Percentiles rank a stretch among this genome's conserved stretches.
These are phyloP conservation scores for Puya raimondii DNA, from an alignment of 176 grass and related monocot species.

Conservation along the genomic window DNA sequence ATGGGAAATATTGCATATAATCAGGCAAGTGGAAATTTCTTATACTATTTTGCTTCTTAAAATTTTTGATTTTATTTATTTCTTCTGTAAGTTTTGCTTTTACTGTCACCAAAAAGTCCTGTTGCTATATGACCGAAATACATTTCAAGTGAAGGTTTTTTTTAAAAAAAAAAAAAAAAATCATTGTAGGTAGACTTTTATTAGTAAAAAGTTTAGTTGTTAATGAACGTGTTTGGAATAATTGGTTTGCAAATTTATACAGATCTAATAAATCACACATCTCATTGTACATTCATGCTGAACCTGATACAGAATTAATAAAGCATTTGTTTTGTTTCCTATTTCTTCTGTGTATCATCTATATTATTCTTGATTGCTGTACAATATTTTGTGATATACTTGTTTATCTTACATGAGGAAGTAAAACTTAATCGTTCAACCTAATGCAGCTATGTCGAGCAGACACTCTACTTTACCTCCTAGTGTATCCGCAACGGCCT, in stretches of 20 bases:
- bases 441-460: constrained; percentile 62
- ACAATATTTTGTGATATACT: background rate
- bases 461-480: constrained; percentile 77
- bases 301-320: background rate
- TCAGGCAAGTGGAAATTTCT: constrained; percentile 44
- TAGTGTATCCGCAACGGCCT: constrained; percentile 86
- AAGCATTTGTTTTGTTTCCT: background rate
- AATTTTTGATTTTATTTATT: constrained; percentile 1
- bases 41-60: constrained; percentile 11
- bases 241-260: background rate
- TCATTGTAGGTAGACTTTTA: too few relatives aligned
- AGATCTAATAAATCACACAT: background rate
- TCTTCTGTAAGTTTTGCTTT: constrained; percentile 5
- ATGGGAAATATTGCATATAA: constrained; percentile 99
- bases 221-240: too few relatives aligned
- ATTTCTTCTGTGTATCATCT: background rate
- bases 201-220: too few relatives aligned
- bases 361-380: background rate
- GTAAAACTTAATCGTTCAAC: constrained; percentile 28
- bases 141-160: background rate
- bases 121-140: background rate
- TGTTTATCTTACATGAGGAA: constrained; percentile 8
- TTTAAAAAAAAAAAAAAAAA: too few relatives aligned
- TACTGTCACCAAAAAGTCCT: background rate
- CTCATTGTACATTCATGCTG: background rate